These are phyloP conservation scores for Boletus pseudopeckii DNA, from an alignment of 768 basidiomycete species.

Conservation along the genomic window DNA sequence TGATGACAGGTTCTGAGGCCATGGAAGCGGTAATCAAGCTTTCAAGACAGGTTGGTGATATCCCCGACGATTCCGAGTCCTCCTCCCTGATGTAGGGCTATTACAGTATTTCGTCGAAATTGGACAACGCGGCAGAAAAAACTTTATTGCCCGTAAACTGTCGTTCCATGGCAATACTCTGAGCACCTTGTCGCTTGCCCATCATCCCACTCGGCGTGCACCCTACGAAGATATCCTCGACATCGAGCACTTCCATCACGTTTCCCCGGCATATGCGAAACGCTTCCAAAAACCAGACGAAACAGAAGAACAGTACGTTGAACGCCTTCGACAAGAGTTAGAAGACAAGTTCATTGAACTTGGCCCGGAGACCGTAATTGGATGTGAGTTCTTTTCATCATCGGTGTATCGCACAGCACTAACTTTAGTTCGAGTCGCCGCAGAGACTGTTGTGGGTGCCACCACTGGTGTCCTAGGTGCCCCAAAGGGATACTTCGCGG, in stretches of 20 bases:
- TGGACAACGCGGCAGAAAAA: conserved; percentile 63
- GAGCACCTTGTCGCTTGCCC: conserved; percentile 61
- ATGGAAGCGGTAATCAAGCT: conserved; percentile 87
- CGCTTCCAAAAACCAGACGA: conserved; percentile 72
- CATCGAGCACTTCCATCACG: conserved; percentile 70
- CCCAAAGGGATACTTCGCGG: conserved; percentile 82
- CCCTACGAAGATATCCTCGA: conserved; percentile 69
- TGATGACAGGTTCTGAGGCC: conserved; percentile 70
- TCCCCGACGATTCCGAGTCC: background rate
- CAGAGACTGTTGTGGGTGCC: conserved; percentile 86
- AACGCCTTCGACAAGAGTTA: conserved; percentile 72
- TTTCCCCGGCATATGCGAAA: conserved; percentile 82
- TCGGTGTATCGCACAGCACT: background rate
- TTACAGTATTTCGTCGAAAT: conserved; percentile 67
- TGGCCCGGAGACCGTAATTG: conserved; percentile 79
- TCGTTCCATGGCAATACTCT: conserved; percentile 88
- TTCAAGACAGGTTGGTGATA: conserved; percentile 58
- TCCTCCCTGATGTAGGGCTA: conserved; percentile 8
- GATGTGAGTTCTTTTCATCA: conserved; percentile 48
- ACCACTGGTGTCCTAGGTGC: conserved; percentile 73
- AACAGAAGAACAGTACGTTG: conserved; percentile 75
- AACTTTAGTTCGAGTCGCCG: conserved; percentile 51
- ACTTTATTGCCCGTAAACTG: conserved; percentile 75
- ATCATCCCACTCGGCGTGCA: conserved; percentile 63
- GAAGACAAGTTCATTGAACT: conserved; percentile 83